Percentiles rank a stretch among this genome's conserved stretches.
These are phyloP conservation scores for Didymella glomerata DNA, from an alignment of 2,329 filamentous ascomycete genomes.

Conservation along the genomic window DNA sequence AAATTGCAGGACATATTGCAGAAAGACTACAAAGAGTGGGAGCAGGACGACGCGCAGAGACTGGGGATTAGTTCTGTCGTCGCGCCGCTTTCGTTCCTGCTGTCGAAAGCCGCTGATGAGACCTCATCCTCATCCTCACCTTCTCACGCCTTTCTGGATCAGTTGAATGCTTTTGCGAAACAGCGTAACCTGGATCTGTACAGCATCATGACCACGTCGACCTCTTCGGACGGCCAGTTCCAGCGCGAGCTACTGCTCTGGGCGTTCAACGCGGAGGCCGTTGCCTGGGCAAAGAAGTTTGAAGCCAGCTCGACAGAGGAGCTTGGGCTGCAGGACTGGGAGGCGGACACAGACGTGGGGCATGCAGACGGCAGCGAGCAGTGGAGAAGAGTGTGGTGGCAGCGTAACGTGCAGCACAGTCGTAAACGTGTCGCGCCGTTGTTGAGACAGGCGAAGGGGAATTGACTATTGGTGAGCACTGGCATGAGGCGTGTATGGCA, in stretches of 20 bases:
- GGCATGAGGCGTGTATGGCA: not conserved
- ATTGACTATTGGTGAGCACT: not conserved
- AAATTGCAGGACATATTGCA: conserved; percentile 72
- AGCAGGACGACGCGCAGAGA: conserved; percentile 52
- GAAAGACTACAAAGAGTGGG: conserved; percentile 88
- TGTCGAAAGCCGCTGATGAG: conserved; percentile 61
- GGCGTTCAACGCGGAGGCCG: conserved; percentile 63
- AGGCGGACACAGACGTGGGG: conserved; percentile 57
- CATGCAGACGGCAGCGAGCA: conserved; percentile 45
- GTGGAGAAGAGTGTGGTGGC: conserved; percentile 71
- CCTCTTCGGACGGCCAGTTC: conserved; percentile 63
- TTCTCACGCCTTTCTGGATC: conserved; percentile 57
- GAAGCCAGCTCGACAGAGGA: conserved; percentile 54
- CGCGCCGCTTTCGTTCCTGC: conserved; percentile 68
- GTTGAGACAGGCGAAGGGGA: conserved; percentile 57
- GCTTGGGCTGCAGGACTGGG: conserved; percentile 66
- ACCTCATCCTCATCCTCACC: conserved; percentile 23
- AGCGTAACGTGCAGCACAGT: conserved; percentile 66
- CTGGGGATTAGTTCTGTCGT: conserved; percentile 75
- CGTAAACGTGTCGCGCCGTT: conserved; percentile 70
- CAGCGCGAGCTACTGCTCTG: conserved; percentile 73
- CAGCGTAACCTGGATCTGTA: conserved; percentile 69
- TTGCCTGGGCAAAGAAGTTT: conserved; percentile 65
- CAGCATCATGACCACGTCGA: conserved; percentile 74
- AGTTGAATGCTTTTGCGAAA: conserved; percentile 62